Conservation (phyloP, 257 asterid species). For the Lycium barbarum region DNA sequence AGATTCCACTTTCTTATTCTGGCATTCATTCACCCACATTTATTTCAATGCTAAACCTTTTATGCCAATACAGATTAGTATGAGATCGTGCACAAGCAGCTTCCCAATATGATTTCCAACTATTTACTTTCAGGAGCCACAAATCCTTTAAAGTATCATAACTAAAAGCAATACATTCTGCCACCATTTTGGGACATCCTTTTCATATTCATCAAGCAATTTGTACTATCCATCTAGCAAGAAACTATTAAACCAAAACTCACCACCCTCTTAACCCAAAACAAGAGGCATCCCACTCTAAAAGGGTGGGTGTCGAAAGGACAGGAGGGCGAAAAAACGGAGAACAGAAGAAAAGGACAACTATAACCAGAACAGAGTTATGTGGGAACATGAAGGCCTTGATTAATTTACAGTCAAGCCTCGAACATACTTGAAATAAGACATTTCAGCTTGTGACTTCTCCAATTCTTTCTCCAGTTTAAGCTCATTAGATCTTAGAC, state of each 20-base stretch:
- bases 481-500: conserved; percentile 95
- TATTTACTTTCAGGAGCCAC: background rate
- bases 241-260: background rate
- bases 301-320: background rate
- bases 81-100: background rate
- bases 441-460: conserved; percentile 68
- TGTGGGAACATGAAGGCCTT: background rate
- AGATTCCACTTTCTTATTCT: background rate
- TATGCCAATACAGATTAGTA: conserved; percentile 24
- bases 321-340: background rate
- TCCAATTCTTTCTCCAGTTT: conserved; percentile 90
- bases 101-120: background rate
- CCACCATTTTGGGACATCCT: conserved; percentile 15
- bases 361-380: conserved; percentile 14
- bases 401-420: conserved; percentile 29
- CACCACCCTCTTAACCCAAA: conserved; percentile 16
- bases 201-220: conserved; percentile 6
- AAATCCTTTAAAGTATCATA: background rate
- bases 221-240: background rate
- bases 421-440: conserved; percentile 68
- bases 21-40: background rate
- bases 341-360: conserved; percentile 28
- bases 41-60: background rate
- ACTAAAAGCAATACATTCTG: conserved; percentile 22
- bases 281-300: background rate